phyloP scores from a whole-genome alignment of 805 yeast genomes.

The Candida easanensis region DNA sequence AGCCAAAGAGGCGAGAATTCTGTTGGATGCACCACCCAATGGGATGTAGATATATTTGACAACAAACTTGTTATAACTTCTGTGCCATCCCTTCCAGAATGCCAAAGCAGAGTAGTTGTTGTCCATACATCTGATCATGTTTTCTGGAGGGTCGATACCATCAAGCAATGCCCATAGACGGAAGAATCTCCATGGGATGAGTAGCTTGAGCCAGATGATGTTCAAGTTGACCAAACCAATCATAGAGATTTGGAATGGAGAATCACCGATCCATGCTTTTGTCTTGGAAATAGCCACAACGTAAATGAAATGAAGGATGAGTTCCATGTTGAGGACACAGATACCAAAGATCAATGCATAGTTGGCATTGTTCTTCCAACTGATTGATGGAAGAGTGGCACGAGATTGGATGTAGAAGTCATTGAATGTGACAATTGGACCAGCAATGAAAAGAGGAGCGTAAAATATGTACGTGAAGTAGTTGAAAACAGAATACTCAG shows the following conservation, averaged over 20 bases:
- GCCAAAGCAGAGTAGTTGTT: conserved; percentile 89
- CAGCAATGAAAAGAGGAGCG: conserved; percentile 90
- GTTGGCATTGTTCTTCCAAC: conserved; percentile 45
- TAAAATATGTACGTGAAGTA: conserved; percentile 77
- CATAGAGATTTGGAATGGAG: conserved; percentile 94
- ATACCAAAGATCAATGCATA: conserved; percentile 69
- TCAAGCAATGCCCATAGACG: conserved; percentile 92
- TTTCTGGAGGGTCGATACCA: conserved; percentile 94
- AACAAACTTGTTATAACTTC: conserved; percentile 89
- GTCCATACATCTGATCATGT: conserved; percentile 94
- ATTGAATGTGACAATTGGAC: conserved; percentile 91
- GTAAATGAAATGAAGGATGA: conserved; percentile 80
- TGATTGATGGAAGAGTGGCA: conserved; percentile 58
- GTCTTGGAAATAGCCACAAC: conserved; percentile 92
- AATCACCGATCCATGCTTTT: conserved; percentile 83
- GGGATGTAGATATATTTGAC: conserved; percentile 88
- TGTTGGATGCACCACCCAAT: conserved; percentile 73
- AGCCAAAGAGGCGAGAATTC: conserved; percentile 73
- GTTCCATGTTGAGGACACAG: conserved; percentile 86
- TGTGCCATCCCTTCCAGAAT: conserved; percentile 99
- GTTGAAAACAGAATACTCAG: conserved; percentile 60
- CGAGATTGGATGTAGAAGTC: conserved; percentile 87
- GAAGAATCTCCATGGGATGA: conserved; percentile 95
- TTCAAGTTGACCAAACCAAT: conserved; percentile 87
- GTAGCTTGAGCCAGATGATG: conserved; percentile 86